Base-by-base conservation (phyloP, 2,329 filamentous ascomycete genomes). In the Ceratocystis variospora region DNA sequence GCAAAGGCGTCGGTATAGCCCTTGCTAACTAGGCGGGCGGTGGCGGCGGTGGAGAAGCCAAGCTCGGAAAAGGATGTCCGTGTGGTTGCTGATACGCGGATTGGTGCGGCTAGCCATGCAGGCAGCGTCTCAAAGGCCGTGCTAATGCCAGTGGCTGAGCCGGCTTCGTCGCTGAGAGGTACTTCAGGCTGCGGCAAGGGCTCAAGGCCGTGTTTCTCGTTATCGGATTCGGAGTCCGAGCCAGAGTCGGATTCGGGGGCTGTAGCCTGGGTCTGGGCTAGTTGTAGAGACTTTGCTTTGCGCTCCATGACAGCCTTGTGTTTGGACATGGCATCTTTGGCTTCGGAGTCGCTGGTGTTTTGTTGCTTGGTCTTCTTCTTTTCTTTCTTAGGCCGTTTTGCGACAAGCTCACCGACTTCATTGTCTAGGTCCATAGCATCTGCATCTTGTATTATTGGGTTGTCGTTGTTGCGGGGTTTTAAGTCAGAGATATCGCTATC, bases 161-260 rank as follows among this genome's bases (percentile, higher is more conserved):
- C 81, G 63, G 82, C 80, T 0, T 78, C 77, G 44, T 82, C 77
- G 59, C 85, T 81, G 0, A 80, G 77, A 0, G 84, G 79, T 0
- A 82, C 83, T 41, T 82, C 81, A 12, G 89, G 91, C 70, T 96
- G 91, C 6, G 91, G 91, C 22, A 96, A 79, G 5, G 90, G 91
- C 66, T 88, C 85, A 0, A 97, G 79, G 25, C 89, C 90, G 73
- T 91, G 86, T 2, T 86, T 73, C 71, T 83, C 80, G 3, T 71
- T 70, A 37, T 76, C 74, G 0, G 72, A 70, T n/a, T 73, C 71
- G 44, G 72, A 71, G 37, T 72, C 74, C 0, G 72, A 70, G n/a
- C 73, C 70, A 44, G 72, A 71, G 37, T 71, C 70, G 53, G 53
- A 59, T 17, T 59, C 28, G 17, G 53, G 33, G 1, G 73, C 71